Conservation (phyloP, 257 asterid species). For the Jasminum sambac region DNA sequence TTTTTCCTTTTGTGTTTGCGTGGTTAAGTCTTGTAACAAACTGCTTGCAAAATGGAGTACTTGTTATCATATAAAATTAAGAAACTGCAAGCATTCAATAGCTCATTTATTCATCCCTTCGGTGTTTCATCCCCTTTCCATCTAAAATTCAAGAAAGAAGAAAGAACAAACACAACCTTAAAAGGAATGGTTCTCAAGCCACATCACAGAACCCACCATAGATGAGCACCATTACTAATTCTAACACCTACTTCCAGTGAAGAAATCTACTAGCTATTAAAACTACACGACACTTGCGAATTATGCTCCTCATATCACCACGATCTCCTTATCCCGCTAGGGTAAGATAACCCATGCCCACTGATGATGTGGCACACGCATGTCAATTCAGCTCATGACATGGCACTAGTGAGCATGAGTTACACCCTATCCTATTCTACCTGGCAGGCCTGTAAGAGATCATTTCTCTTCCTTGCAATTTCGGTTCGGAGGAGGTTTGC, state of each 20-base stretch:
- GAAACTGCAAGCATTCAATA: constrained; percentile 23
- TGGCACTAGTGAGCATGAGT: no score
- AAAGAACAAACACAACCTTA: constrained; percentile 27
- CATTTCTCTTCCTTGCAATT: no score
- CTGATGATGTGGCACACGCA: no score
- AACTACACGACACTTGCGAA: constrained; percentile 22
- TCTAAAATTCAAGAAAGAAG: constrained; percentile 37
- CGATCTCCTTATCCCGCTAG: constrained; percentile 24
- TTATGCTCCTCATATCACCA: constrained; percentile 26
- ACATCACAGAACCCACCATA: constrained; percentile 22
- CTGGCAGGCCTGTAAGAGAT: no score
- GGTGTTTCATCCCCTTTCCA: constrained; percentile 17
- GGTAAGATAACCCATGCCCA: no score
- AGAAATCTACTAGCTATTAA: constrained; percentile 16
- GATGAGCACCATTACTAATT: constrained; percentile 27
- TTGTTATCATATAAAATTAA: constrained; percentile 8
- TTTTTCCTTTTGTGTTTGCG: no score
- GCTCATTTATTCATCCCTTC: constrained; percentile 13
- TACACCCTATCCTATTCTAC: no score
- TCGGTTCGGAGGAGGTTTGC: constrained; percentile 47
- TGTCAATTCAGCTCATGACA: no score
- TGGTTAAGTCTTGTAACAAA: no score
- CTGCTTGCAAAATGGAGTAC: no score
- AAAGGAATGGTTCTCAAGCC: constrained; percentile 15
- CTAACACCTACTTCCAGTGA: constrained; percentile 19